A percentile compares a stretch with the other conserved stretches of the same genome.
Evolutionary conservation across 1,139 yeast species (phyloP).

Genomic region (Nakaseomyces sp.): DNA sequence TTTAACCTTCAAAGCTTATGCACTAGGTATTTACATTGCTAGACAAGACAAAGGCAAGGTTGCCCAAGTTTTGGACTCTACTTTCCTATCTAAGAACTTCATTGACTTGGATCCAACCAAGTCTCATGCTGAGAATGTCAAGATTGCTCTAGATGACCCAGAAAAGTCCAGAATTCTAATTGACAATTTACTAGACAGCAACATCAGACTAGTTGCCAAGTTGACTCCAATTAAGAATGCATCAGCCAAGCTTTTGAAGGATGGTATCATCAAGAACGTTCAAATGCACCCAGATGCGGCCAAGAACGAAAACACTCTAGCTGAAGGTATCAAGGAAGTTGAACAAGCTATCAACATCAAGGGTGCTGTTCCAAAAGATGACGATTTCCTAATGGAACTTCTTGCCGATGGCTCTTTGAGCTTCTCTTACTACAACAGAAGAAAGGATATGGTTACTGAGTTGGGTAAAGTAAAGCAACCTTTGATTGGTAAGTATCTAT

Average conservation of each 20-base stretch:
- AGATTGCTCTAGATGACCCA: conserved; percentile 48
- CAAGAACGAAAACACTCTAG: conserved; percentile 1
- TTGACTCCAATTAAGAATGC: conserved; percentile 80
- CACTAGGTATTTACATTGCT: conserved; percentile 66
- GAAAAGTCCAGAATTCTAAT: conserved; percentile 45
- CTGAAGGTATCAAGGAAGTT: conserved; percentile 6
- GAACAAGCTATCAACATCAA: conserved; percentile 7
- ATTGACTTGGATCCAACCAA: conserved; percentile 24
- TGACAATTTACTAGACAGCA: conserved; percentile 44
- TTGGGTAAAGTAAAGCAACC: conserved; percentile 45
- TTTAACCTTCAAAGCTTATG: conserved; percentile 69
- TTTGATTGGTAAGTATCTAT: conserved; percentile 39
- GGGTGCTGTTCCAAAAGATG: conserved; percentile 8
- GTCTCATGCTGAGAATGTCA: conserved; percentile 40
- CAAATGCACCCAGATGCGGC: conserved; percentile 6
- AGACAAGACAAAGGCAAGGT: conserved; percentile 43
- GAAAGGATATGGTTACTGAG: conserved; percentile 24
- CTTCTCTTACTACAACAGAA: conserved; percentile 35
- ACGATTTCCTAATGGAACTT: conserved; percentile 37
- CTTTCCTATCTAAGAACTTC: conserved; percentile 29
- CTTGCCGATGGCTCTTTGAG: conserved; percentile 37
- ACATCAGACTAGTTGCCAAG: conserved; percentile 55
- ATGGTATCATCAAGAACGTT: conserved; percentile 55
- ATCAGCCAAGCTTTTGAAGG: conserved; percentile 74
- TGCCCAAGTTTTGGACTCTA: conserved; percentile 36